Percentiles rank a stretch among this genome's conserved stretches.
Conservation (phyloP, 306 rosid genomes). For the Dalbergia cochinchinensis region DNA sequence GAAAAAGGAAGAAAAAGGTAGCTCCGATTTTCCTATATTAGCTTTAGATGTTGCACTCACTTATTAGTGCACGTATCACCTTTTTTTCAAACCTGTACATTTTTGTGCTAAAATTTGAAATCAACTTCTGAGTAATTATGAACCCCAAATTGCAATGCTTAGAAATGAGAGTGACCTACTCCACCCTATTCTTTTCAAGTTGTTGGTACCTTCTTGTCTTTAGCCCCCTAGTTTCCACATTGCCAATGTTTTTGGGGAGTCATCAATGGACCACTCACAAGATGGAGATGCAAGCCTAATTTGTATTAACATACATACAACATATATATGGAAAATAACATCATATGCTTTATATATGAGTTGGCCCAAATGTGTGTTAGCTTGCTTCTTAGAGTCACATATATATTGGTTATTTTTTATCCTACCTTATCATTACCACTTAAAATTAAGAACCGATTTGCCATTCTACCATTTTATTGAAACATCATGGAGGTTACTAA, state of each 20-base stretch:
- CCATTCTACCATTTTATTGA: neutral
- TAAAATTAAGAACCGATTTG: neutral
- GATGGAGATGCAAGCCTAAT: slow-evolving; percentile 26
- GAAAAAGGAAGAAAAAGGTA: slow-evolving; percentile 2
- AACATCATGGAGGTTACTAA: slow-evolving; percentile 25
- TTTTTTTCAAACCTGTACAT: slow-evolving; percentile 15
- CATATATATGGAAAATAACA: slow-evolving; percentile 29
- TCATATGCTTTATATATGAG: slow-evolving; percentile 29
- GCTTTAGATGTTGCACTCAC: slow-evolving; percentile 12
- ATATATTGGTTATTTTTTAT: slow-evolving; percentile 26
- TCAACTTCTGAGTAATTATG: slow-evolving; percentile 16
- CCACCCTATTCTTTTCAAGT: slow-evolving; percentile 23
- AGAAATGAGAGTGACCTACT: slow-evolving; percentile 30
- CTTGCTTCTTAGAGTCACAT: slow-evolving; percentile 17
- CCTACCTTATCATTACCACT: slow-evolving; percentile 30
- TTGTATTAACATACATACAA: slow-evolving; percentile 11
- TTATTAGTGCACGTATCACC: slow-evolving; percentile 24
- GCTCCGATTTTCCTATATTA: neutral
- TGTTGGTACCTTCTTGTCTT: slow-evolving; percentile 38
- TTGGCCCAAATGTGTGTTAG: slow-evolving; percentile 12
- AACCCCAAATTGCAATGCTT: slow-evolving; percentile 14
- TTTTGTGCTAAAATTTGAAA: slow-evolving; percentile 39
- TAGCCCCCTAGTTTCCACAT: slow-evolving; percentile 20
- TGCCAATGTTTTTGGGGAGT: slow-evolving; percentile 16
- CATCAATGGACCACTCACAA: slow-evolving; percentile 28